Conservation (phyloP, 805 yeast species). For the Maudiozyma turicensis region DNA sequence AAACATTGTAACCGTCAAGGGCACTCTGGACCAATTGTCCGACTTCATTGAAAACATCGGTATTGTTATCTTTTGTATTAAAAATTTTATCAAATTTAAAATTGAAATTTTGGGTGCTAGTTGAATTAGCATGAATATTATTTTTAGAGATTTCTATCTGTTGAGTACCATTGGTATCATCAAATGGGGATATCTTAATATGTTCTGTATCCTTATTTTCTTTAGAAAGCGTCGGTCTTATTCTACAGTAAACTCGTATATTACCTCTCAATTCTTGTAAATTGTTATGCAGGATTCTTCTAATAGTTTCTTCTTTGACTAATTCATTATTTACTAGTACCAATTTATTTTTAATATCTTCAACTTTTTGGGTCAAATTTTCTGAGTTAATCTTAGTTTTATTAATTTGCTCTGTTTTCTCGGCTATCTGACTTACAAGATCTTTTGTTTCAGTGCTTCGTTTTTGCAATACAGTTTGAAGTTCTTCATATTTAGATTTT, state of each 20-base stretch:
- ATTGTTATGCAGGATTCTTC: conserved; percentile 60
- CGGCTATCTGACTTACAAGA: conserved; percentile 22
- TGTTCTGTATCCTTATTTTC: conserved; percentile 20
- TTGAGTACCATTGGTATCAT: conserved; percentile 23
- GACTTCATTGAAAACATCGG: conserved; percentile 68
- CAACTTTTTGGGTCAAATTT: conserved; percentile 24
- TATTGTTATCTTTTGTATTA: conserved; percentile 41
- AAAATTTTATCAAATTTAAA: conserved; percentile 80
- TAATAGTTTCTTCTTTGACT: conserved; percentile 39
- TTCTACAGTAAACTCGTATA: conserved; percentile 81
- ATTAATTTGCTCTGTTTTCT: conserved; percentile 6
- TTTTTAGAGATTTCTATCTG: conserved; percentile 14
- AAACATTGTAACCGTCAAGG: conserved; percentile 81
- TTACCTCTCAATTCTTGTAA: conserved; percentile 87
- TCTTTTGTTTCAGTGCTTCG: conserved; percentile 17
- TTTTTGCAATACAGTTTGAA: conserved; percentile 17
- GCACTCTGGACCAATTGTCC: conserved; percentile 80
- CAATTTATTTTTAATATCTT: conserved; percentile 26
- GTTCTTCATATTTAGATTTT: conserved; percentile 9
- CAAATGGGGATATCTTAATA: conserved; percentile 24
- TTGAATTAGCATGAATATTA: not conserved
- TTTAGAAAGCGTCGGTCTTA: conserved; percentile 46
- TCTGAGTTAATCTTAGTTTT: conserved; percentile 14
- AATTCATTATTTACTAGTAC: conserved; percentile 31
- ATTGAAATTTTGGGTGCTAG: conserved; percentile 3